Base-by-base conservation (phyloP, 768 basidiomycete genomes). In the Pleurotus sapidus region DNA sequence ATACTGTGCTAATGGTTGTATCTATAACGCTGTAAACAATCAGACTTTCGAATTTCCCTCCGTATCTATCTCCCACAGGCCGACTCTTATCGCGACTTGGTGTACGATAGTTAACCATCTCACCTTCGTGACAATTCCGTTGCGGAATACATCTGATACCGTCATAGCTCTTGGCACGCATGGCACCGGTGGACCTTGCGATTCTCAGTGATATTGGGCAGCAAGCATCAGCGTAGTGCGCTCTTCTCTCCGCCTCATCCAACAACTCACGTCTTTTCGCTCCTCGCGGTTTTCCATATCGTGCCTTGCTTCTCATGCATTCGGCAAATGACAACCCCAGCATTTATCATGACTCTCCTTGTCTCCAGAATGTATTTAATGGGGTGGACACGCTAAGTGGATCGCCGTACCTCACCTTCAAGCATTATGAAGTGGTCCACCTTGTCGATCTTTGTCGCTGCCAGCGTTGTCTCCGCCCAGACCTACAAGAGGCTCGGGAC, bases 401-500 rank as follows among this genome's bases (percentile, higher is more conserved):
- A 6, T 23, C 7, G 15, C 17, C 49, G 49, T 34, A 50, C 27
- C 23, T 27, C 34, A 23, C 49, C 49, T 27, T 45, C 42, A 17
- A 18, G 15, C 51, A 42, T 54, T n/a, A 54, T 54, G 51, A 54
- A 54, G 51, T 54, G 51, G 51, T 40, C 51, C 20, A 39, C 37
- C 51, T 54, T 54, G 18, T 54, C 14, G 51, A 40, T 72, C 30
- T 42, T 68, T 34, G 48, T 57, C 45, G 51, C 67, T 27, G 59
- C 55, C 27, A 42, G 57, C 49, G 56, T 65, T 45, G 67, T 60
- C 25, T 67, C 67, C 43, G 75, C 72, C 5, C 76, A 78, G 56
- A 72, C 71, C 27, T 77, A 71, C 67, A 67, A 70, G 60, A 69
- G 77, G 24, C 72, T 78, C 14, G 76, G 77, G 7, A 63, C 70